These are phyloP conservation scores for Akanthomyces dipterigenus DNA, from an alignment of 2,329 filamentous ascomycete species.

Conservation along the genomic window DNA sequence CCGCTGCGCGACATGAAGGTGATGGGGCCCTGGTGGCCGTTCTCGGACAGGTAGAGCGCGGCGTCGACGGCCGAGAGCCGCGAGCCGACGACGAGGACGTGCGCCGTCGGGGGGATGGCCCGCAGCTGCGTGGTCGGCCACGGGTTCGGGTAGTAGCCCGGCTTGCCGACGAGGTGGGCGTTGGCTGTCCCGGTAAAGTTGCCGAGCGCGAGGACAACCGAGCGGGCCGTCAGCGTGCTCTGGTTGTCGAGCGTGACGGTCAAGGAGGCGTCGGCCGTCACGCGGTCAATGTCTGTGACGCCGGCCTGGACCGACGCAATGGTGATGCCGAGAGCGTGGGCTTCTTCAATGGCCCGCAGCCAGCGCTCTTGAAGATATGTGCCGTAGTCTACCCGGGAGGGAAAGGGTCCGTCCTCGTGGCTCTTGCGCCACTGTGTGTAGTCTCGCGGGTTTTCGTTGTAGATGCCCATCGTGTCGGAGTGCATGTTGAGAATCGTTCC, in stretches of 20 bases:
- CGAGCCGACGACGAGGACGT: slow-evolving; percentile 5
- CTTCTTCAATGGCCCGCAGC: not conserved
- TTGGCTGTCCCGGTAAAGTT: slow-evolving; percentile 9
- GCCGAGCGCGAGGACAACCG: slow-evolving; percentile 5
- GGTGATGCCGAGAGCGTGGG: not conserved
- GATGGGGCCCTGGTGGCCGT: slow-evolving; percentile 8
- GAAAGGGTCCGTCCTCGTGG: slow-evolving; percentile 9
- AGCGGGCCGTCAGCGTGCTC: not conserved
- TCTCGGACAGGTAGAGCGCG: slow-evolving; percentile 1
- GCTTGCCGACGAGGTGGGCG: not conserved
- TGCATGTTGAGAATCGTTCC: slow-evolving; percentile 13
- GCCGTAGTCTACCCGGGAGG: slow-evolving; percentile 8
- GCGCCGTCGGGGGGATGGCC: not conserved
- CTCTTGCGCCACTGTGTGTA: slow-evolving; percentile 10
- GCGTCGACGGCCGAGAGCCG: slow-evolving; percentile 8
- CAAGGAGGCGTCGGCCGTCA: not conserved
- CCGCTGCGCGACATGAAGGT: slow-evolving; percentile 12
- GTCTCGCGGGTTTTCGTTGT: slow-evolving; percentile 5
- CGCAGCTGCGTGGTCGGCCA: slow-evolving; percentile 8
- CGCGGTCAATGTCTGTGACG: not conserved
- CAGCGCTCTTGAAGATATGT: not conserved
- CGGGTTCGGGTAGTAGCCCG: slow-evolving; percentile 8
- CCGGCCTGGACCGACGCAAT: not conserved
- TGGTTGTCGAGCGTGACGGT: not conserved
- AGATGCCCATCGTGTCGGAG: slow-evolving; percentile 12